Base-by-base conservation (phyloP, 768 basidiomycete genomes). In the Gloeophyllum trabeum region DNA sequence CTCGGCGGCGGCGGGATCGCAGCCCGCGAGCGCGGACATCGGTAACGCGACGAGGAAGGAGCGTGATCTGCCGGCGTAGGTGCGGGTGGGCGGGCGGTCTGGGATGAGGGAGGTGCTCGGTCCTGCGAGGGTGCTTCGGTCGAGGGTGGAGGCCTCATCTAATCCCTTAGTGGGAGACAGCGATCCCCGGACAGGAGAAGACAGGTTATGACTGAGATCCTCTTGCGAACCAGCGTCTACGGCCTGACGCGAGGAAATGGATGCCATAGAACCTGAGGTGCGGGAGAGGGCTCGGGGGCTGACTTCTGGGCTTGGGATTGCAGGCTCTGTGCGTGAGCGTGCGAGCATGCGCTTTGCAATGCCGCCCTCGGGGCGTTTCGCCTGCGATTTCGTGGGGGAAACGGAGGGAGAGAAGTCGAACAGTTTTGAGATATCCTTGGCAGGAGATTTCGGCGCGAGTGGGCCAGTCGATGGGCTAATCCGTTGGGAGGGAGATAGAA, bases 61-160 rank as follows among this genome's bases (percentile, higher is more conserved):
- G n/a, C 86, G 82, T 19, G 81, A 83, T 45, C 68, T 68, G 19
- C 82, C 82, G 2, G 81, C 79, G 51, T 89, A 89, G 2, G 85
- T 89, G 30, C 73, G 70, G 3, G 75, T 67, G 35, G n/a, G n/a
- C 67, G 63, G 13, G 63, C 58, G 22, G 47, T 44, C n/a, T 54
- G 51, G 21, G 54, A 46, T 6, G 51, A 24, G 20, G 54, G 47
- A 1, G 61, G 56, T 14, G 61, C 55, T 16, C 37, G 35, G 30
- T 44, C 6, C 49, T 47, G 60, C 46, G 47, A 48, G 35, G 32
- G 48, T 18, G 24, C 46, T 45, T 23, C 56, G 51, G 26, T 48
- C 42, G 18, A 46, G 32, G 10, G 20, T 10, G 10, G 36, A 21
- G 36, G 10, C 20, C 10, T 10, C 20, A n/a, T 21, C 12, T 21